Evolutionary conservation across 2,329 filamentous ascomycete species (phyloP).

Genomic region (Colletotrichum phormii): DNA sequence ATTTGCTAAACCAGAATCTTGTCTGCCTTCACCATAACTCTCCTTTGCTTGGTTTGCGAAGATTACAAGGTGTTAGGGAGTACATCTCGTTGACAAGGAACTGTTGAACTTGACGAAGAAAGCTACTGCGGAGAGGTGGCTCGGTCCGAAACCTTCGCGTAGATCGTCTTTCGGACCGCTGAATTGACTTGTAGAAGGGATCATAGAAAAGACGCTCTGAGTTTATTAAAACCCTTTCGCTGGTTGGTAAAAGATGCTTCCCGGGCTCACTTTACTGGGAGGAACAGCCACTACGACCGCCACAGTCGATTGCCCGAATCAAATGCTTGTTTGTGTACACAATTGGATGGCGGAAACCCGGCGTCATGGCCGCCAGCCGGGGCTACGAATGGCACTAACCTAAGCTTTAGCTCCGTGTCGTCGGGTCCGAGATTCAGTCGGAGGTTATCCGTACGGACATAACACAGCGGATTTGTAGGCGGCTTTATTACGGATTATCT

Average conservation of each 20-base stretch:
- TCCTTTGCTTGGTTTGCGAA: too few relatives aligned
- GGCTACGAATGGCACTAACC: not conserved
- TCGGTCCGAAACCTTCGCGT: not conserved
- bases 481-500: not conserved
- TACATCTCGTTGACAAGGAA: not conserved
- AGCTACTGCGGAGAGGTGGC: not conserved
- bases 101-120: not conserved
- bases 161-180: slow-evolving; percentile 36
- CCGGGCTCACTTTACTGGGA: too few relatives aligned
- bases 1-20: too few relatives aligned
- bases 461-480: not conserved
- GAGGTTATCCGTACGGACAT: too few relatives aligned
- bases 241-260: not conserved
- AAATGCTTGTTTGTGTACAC: not conserved
- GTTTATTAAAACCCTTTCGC: not conserved
- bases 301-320: too few relatives aligned
- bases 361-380: too few relatives aligned
- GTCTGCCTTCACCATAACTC: too few relatives aligned
- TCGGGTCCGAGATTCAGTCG: not conserved
- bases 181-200: not conserved
- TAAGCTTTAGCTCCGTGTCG: not conserved
- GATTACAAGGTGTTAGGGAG: too few relatives aligned
- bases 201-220: too few relatives aligned
- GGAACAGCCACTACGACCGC: too few relatives aligned
- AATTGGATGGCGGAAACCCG: not conserved